Conservation (phyloP, 805 yeast genomes). For the Teunomyces stri region DNA sequence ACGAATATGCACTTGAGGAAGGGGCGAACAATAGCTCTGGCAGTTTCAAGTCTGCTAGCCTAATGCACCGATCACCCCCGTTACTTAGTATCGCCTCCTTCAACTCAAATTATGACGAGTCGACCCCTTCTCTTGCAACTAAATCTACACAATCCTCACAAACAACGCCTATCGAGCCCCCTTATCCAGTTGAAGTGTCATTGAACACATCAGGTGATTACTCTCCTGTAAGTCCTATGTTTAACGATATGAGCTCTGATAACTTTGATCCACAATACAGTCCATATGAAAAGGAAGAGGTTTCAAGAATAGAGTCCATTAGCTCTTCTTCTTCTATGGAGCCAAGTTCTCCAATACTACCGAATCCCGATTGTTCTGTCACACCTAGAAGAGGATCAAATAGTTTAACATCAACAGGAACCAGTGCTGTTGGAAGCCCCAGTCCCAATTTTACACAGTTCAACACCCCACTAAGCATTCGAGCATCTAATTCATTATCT, state of each 20-base stretch:
- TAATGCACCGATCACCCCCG: slow-evolving; percentile 6
- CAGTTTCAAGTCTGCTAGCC: slow-evolving; percentile 1
- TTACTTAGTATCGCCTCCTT: slow-evolving; percentile 4
- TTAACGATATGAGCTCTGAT: background rate
- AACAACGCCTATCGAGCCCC: background rate
- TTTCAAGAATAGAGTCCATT: background rate
- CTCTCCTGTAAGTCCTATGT: slow-evolving; percentile 1
- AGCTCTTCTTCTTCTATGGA: slow-evolving; percentile 1
- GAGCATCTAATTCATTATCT: slow-evolving; percentile 2
- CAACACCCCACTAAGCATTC: background rate
- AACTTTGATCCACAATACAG: background rate
- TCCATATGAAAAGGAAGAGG: background rate
- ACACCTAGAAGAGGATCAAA: background rate
- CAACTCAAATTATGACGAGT: background rate
- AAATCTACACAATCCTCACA: background rate
- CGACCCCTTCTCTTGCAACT: background rate
- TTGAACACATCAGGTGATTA: background rate
- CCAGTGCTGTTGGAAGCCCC: background rate
- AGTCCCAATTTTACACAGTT: background rate
- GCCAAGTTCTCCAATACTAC: background rate
- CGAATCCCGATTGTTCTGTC: background rate
- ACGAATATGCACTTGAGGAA: too few relatives aligned
- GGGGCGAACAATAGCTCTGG: background rate
- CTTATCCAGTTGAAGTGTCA: slow-evolving; percentile 3
- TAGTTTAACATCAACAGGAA: background rate